Evolutionary conservation across 306 rosid species (phyloP).

Genomic region (Argentina anserina): DNA sequence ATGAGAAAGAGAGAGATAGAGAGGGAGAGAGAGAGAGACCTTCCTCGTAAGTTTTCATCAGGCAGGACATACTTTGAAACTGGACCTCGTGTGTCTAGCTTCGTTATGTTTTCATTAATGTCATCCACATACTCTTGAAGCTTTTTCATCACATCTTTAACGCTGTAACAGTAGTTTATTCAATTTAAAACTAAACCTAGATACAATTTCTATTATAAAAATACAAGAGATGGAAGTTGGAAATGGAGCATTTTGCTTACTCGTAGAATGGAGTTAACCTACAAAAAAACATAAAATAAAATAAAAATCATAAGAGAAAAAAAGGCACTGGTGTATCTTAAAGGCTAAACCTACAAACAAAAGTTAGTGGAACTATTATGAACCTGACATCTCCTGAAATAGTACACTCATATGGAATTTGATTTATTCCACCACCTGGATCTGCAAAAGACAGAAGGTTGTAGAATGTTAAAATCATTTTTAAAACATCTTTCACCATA

Average conservation of each 20-base stretch:
- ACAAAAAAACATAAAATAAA: conserved; percentile 13
- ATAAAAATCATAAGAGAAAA: conserved; percentile 4
- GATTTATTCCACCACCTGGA: conserved; percentile 97
- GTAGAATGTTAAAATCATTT: conserved; percentile 6
- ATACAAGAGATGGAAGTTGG: conserved; percentile 17
- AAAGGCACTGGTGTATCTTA: conserved; percentile 8
- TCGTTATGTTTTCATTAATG: conserved; percentile 55
- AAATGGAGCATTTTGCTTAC: conserved; percentile 52
- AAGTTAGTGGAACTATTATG: conserved; percentile 22
- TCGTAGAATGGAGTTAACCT: conserved; percentile 94
- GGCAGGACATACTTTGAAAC: conserved; percentile 78
- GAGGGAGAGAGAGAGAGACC: conserved; percentile 40
- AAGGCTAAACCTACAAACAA: not conserved
- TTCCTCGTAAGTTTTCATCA: conserved; percentile 77
- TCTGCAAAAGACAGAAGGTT: conserved; percentile 40
- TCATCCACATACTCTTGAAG: conserved; percentile 72
- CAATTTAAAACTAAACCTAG: conserved; percentile 18
- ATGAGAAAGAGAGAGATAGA: not conserved
- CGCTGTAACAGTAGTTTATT: conserved; percentile 39
- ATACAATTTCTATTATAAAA: conserved; percentile 2
- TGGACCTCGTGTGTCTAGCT: conserved; percentile 79
- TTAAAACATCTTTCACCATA: not conserved
- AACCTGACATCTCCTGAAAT: conserved; percentile 97
- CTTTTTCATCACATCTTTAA: conserved; percentile 62
- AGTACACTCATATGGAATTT: conserved; percentile 89